Percentiles rank a stretch among this genome's conserved stretches.
Evolutionary conservation across 2,329 filamentous ascomycete species (phyloP).

Genomic region (Fusarium aywerte): DNA sequence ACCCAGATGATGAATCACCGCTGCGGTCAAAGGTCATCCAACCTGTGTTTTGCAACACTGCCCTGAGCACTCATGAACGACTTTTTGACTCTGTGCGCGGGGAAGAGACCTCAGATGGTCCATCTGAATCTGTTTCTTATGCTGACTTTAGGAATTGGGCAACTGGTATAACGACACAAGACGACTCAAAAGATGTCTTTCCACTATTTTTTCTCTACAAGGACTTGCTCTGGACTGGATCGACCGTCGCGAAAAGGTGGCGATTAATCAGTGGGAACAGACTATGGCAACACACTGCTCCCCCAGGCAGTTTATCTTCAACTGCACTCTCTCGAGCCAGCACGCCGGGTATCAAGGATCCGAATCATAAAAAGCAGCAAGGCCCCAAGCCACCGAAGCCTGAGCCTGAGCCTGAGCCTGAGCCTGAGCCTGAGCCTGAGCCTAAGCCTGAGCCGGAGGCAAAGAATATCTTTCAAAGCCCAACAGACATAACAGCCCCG

Average conservation of each 20-base stretch:
- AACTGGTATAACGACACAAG: slow-evolving; percentile 54
- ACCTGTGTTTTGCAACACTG: slow-evolving; percentile 53
- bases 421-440: neutral
- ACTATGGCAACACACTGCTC: slow-evolving; percentile 44
- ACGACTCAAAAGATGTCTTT: slow-evolving; percentile 58
- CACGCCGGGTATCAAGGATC: neutral
- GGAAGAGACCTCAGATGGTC: neutral
- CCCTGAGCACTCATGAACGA: slow-evolving; percentile 50
- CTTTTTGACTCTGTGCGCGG: slow-evolving; percentile 48
- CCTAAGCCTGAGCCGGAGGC: neutral
- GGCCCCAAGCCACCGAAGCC: neutral
- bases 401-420: neutral
- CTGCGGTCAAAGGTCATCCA: slow-evolving; percentile 41
- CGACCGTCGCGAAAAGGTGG: slow-evolving; percentile 53
- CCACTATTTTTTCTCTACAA: slow-evolving; percentile 54
- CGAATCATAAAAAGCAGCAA: neutral
- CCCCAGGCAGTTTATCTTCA: slow-evolving; percentile 3
- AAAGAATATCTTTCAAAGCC: neutral
- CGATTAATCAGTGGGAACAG: slow-evolving; percentile 56
- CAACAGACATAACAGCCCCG: neutral
- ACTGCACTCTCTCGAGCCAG: neutral
- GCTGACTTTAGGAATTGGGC: slow-evolving; percentile 55
- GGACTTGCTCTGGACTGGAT: slow-evolving; percentile 53
- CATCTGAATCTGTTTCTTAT: slow-evolving; percentile 37
- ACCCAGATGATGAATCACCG: slow-evolving; percentile 46